Conservation (phyloP, 2,329 filamentous ascomycete genomes). For the Stachybotrys echinatus region DNA sequence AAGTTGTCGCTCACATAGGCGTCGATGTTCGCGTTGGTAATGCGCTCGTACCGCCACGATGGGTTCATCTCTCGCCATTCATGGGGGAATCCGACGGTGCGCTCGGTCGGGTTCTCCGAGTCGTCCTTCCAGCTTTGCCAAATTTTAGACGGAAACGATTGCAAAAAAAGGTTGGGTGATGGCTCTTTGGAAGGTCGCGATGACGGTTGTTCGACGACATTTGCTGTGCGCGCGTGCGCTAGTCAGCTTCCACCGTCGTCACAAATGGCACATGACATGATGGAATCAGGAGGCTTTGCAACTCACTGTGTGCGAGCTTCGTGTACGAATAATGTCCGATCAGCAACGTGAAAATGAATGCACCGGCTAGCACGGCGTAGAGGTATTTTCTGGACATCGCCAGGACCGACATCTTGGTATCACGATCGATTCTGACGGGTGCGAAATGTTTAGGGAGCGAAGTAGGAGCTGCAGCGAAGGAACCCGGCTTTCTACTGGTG, state of each 20-base stretch:
- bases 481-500: too few relatives aligned
- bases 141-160: conserved; percentile 17
- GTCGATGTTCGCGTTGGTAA: conserved; percentile 19
- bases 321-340: neutral
- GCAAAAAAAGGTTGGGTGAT: neutral
- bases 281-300: neutral
- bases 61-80: conserved; percentile 17
- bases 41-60: conserved; percentile 19
- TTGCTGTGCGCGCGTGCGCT: neutral
- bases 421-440: too few relatives aligned
- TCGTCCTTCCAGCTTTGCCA: conserved; percentile 26
- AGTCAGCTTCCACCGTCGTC: neutral
- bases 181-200: neutral
- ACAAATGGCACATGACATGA: neutral
- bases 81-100: conserved; percentile 20
- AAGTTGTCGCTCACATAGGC: conserved; percentile 56
- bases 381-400: neutral
- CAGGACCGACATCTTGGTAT: too few relatives aligned
- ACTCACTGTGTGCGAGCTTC: neutral
- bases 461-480: too few relatives aligned
- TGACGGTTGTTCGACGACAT: neutral
- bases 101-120: conserved; percentile 18
- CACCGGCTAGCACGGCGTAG: neutral
- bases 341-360: neutral
- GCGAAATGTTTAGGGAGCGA: too few relatives aligned